phyloP scores from a whole-genome alignment of 2,329 filamentous ascomycete genomes.

The Fusarium papillatum region DNA sequence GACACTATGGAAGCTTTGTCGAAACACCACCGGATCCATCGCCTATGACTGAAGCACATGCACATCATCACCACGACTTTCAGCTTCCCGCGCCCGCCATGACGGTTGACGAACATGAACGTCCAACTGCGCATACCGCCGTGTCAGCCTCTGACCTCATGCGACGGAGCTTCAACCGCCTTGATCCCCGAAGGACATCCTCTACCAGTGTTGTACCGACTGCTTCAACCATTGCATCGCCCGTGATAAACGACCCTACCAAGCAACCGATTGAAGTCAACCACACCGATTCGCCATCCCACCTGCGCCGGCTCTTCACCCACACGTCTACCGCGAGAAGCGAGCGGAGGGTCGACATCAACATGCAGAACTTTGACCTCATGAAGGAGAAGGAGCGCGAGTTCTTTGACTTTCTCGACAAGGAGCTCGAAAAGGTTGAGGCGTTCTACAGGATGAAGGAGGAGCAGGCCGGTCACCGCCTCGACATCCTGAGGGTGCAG shows the following conservation, averaged over 20 bases:
- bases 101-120: slow-evolving; percentile 47
- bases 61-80: slow-evolving; percentile 53
- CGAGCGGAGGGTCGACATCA: slow-evolving; percentile 55
- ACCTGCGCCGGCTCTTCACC: slow-evolving; percentile 53
- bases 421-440: slow-evolving; percentile 92
- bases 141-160: slow-evolving; percentile 25
- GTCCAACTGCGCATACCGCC: slow-evolving; percentile 43
- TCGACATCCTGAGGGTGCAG: slow-evolving; percentile 82
- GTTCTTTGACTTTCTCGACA: slow-evolving; percentile 88
- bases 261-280: slow-evolving; percentile 36
- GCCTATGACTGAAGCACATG: slow-evolving; percentile 36
- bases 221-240: slow-evolving; percentile 21
- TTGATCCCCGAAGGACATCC: slow-evolving; percentile 52
- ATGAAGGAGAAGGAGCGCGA: slow-evolving; percentile 83
- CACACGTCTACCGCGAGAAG: slow-evolving; percentile 41
- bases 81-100: slow-evolving; percentile 69
- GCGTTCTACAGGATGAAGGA: slow-evolving; percentile 91
- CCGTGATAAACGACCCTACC: slow-evolving; percentile 14
- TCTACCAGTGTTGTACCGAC: slow-evolving; percentile 47
- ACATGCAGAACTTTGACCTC: slow-evolving; percentile 65
- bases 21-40: slow-evolving; percentile 53
- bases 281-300: slow-evolving; percentile 43
- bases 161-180: slow-evolving; percentile 38
- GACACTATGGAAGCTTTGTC: slow-evolving; percentile 68
- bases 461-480: slow-evolving; percentile 81